Percentiles rank a stretch among this genome's conserved stretches.
Conservation (phyloP, 805 yeast genomes). For the Sugiyamaella floridensis region DNA sequence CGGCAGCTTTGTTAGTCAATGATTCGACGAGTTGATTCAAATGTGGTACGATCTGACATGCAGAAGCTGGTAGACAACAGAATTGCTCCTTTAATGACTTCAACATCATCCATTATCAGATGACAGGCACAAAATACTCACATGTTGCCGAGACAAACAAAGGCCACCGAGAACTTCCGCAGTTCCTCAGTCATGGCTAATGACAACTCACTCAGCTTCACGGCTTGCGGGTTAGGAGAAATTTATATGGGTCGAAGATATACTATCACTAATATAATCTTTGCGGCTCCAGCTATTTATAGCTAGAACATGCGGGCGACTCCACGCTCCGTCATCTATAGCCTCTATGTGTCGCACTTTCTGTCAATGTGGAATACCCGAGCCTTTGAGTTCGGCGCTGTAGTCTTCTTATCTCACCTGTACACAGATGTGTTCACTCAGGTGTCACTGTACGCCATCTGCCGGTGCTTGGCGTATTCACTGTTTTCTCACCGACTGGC, state of each 20-base stretch:
- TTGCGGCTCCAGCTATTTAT: no score
- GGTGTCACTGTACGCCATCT: slow-evolving; percentile 33
- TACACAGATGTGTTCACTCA: slow-evolving; percentile 33
- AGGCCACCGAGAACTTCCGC: slow-evolving; percentile 49
- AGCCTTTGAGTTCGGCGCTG: slow-evolving; percentile 36
- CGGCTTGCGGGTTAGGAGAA: no score
- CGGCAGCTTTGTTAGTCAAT: slow-evolving; percentile 53
- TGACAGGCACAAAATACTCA: slow-evolving; percentile 31
- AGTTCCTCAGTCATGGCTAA: not conserved
- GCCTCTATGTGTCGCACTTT: slow-evolving; percentile 30
- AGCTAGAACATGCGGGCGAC: no score
- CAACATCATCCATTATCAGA: no score
- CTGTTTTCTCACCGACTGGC: slow-evolving; percentile 28
- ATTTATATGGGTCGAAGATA: no score
- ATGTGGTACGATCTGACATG: no score
- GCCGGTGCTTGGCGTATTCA: slow-evolving; percentile 28
- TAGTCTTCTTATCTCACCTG: slow-evolving; percentile 31
- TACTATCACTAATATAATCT: no score
- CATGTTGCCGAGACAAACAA: slow-evolving; percentile 88
- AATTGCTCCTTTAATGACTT: no score
- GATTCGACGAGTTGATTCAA: slow-evolving; percentile 1
- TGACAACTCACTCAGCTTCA: no score
- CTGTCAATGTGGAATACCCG: slow-evolving; percentile 37
- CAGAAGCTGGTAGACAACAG: no score
- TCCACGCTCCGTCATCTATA: not conserved